Evolutionary conservation across 768 basidiomycete genomes (phyloP), one percentile per base, ranked within the genome.

Genomic region (Auricularia auricula-judae): DNA sequence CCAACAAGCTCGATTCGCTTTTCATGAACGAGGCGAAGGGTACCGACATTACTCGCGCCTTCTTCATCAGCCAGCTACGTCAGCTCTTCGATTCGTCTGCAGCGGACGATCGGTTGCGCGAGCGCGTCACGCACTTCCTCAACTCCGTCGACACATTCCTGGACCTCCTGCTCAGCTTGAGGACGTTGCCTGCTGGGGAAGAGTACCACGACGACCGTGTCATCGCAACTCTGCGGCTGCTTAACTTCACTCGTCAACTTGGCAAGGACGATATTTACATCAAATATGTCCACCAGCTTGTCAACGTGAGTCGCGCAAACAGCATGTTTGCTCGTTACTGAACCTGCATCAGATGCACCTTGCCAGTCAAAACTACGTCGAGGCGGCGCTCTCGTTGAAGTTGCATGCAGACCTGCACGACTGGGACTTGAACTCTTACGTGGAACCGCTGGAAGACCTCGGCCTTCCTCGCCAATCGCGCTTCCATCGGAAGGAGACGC

Each of bases 141-240:
- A 88, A 91, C 67, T 90, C 92, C 0, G 89, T 98, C 4, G 91
- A 97, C 71, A 81, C 87, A 14, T 98, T 98, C 85, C 83, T 98
- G 35, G 91, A 96, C 70, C 81, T 98, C 18, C 77, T 98, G 58
- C 78, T 97, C 39, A 92, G 85, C 64, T 86, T 98, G 10, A 85
- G 93, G 14, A 92, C 87, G 62, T 78, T 98, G 3, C 96, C 96
- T 0, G 91, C 94, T 65, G 91, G 93, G 11, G 91, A 95, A 68
- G 93, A 97, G 76, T 97, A 87, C 75, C 86, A 91, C 11, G 95
- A 98, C 71, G 96, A 98, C 71, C 85, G 94, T 21, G 91, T 95
- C 23, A 92, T 93, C 71, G 93, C 93, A 11, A 95, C 93, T 62
- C 78, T 95, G 67, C 83, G 91, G 39, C 77, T 97, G 66, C 93